phyloP scores from a whole-genome alignment of 225 moss, liverwort and hornwort species.

The Neckera pumila region DNA sequence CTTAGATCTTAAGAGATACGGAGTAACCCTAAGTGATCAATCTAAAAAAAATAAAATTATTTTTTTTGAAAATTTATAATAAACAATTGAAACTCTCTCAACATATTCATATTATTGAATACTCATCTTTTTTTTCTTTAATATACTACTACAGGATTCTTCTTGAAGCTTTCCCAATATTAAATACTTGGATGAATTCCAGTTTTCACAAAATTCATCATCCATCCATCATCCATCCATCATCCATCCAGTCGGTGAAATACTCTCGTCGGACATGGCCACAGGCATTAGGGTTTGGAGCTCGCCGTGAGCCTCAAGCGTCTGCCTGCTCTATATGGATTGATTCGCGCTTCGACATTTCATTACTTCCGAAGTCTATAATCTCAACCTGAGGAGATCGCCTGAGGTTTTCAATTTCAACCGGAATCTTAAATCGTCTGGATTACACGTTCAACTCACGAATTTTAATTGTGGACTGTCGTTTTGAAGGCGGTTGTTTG shows the following conservation, averaged over 20 bases:
- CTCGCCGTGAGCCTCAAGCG: neutral
- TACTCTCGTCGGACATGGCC: neutral
- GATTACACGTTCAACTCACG: constrained; percentile 19
- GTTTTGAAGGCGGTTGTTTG: neutral
- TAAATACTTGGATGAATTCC: neutral
- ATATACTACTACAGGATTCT: neutral
- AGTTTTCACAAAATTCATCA: neutral
- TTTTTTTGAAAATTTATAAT: neutral
- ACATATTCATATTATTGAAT: neutral
- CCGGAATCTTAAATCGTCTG: constrained; percentile 44
- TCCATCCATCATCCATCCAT: too few relatives aligned
- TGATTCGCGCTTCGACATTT: neutral
- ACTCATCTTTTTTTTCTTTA: neutral
- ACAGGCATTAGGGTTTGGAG: neutral
- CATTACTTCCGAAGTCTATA: neutral
- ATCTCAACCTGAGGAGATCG: neutral
- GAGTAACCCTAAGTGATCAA: too few relatives aligned
- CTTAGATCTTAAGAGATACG: too few relatives aligned
- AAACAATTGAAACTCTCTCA: neutral
- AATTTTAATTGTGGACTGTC: neutral
- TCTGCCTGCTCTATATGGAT: neutral
- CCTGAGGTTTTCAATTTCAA: constrained; percentile 8
- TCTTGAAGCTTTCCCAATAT: neutral
- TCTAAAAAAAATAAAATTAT: fast-evolving
- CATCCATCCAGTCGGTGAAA: neutral